These are phyloP conservation scores for Monascus ruber DNA, from an alignment of 2,329 filamentous ascomycete genomes.

Conservation along the genomic window DNA sequence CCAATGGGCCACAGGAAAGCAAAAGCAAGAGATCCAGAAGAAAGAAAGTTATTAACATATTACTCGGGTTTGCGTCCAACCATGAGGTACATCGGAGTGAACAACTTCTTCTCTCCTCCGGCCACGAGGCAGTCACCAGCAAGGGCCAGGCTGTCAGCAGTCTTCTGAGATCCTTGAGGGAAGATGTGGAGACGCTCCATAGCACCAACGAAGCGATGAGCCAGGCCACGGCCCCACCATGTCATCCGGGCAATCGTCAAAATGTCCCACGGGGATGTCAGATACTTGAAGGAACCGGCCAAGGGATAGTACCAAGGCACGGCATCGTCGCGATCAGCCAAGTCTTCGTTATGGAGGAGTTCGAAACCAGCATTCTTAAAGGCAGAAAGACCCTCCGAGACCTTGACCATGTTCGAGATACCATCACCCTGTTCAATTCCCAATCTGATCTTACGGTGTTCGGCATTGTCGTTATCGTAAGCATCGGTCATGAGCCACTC, in stretches of 20 bases:
- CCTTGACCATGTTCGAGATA: slow-evolving; percentile 93
- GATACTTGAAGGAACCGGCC: slow-evolving; percentile 72
- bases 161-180: slow-evolving; percentile 80
- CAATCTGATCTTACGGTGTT: slow-evolving; percentile 80
- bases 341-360: slow-evolving; percentile 71
- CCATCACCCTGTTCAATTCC: slow-evolving; percentile 93
- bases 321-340: slow-evolving; percentile 63
- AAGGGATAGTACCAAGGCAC: slow-evolving; percentile 93
- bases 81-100: slow-evolving; percentile 98
- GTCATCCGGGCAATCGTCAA: slow-evolving; percentile 84
- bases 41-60: slow-evolving; percentile 4
- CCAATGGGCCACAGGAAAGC: too few species aligned
- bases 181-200: slow-evolving; percentile 66
- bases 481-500: slow-evolving; percentile 98
- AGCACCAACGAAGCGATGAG: slow-evolving; percentile 64
- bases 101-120: slow-evolving; percentile 79
- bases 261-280: slow-evolving; percentile 67
- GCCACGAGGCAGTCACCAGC: slow-evolving; percentile 79
- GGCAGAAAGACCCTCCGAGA: slow-evolving; percentile 67
- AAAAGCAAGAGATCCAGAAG: too few species aligned
- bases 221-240: slow-evolving; percentile 60
- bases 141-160: slow-evolving; percentile 73
- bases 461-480: slow-evolving; percentile 79
- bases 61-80: slow-evolving; percentile 69
- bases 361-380: slow-evolving; percentile 84